These are phyloP conservation scores for Penicillium expansum DNA, from an alignment of 2,329 filamentous ascomycete genomes.

Conservation along the genomic window DNA sequence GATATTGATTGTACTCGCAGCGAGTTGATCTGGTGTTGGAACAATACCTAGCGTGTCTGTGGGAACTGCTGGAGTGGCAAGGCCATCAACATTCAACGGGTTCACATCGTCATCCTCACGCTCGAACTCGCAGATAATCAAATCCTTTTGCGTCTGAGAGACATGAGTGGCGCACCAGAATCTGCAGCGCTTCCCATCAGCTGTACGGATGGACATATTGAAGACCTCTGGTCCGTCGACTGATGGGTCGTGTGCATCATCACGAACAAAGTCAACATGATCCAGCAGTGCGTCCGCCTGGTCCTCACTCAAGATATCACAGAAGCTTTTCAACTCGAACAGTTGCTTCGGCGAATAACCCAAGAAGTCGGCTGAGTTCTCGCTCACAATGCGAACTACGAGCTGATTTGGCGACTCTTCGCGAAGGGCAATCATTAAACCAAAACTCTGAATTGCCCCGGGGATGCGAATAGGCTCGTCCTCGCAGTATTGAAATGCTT, in stretches of 20 bases:
- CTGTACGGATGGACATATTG: slow-evolving; percentile 66
- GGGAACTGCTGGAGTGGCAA: slow-evolving; percentile 18
- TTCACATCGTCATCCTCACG: slow-evolving; percentile 73
- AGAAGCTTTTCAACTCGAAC: slow-evolving; percentile 71
- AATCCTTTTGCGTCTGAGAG: slow-evolving; percentile 62
- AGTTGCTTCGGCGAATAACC: slow-evolving; percentile 75
- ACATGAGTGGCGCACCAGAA: slow-evolving; percentile 87
- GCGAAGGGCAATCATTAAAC: slow-evolving; percentile 69
- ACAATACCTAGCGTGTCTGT: slow-evolving; percentile 65
- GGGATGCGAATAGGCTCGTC: slow-evolving; percentile 90
- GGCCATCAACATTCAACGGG: slow-evolving; percentile 24
- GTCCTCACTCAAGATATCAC: slow-evolving; percentile 80
- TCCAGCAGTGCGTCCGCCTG: slow-evolving; percentile 80
- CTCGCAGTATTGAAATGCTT: slow-evolving; percentile 74
- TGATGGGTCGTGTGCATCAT: slow-evolving; percentile 73
- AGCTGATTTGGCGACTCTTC: slow-evolving; percentile 64
- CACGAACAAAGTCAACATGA: slow-evolving; percentile 82
- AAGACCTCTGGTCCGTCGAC: slow-evolving; percentile 83
- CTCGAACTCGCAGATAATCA: slow-evolving; percentile 87
- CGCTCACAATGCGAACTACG: slow-evolving; percentile 70
- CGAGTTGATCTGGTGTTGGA: slow-evolving; percentile 70
- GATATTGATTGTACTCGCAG: slow-evolving; percentile 70
- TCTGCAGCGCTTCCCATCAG: slow-evolving; percentile 58
- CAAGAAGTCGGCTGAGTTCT: slow-evolving; percentile 73
- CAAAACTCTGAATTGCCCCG: slow-evolving; percentile 76